Evolutionary conservation across 2,329 filamentous ascomycete species (phyloP).

Genomic region (Drechslerella stenobrocha): DNA sequence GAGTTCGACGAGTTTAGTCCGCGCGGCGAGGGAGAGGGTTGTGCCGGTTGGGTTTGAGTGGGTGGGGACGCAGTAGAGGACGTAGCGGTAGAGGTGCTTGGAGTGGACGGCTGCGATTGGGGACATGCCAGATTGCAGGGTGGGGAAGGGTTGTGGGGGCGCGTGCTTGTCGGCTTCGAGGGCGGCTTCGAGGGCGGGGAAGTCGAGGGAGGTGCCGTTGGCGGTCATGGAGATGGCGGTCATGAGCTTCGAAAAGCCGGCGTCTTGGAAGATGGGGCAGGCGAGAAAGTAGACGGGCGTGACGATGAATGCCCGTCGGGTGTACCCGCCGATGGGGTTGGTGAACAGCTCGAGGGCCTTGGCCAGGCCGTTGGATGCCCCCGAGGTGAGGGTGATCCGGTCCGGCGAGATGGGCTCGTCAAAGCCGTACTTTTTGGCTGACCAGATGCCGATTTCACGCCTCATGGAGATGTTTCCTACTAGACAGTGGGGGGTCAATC

Average conservation of each 20-base stretch:
- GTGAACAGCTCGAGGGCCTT: constrained; percentile 50
- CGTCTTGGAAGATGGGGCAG: constrained; percentile 50
- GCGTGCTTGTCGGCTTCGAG: constrained; percentile 74
- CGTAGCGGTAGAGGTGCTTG: constrained; percentile 70
- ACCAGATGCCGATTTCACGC: constrained; percentile 50
- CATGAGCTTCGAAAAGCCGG: constrained; percentile 40
- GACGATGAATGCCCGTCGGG: constrained; percentile 51
- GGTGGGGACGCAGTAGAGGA: constrained; percentile 86
- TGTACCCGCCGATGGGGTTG: constrained; percentile 50
- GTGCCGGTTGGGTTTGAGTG: constrained; percentile 86
- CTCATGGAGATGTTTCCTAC: constrained; percentile 50
- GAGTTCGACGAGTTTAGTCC: constrained; percentile 71
- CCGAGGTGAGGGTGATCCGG: constrained; percentile 50
- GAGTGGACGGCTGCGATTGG: constrained; percentile 20
- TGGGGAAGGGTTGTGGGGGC: constrained; percentile 13
- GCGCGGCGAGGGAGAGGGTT: constrained; percentile 72
- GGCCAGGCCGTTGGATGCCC: constrained; percentile 50
- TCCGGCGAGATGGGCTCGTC: constrained; percentile 43
- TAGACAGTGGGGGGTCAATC: neutral
- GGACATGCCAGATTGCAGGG: constrained; percentile 12
- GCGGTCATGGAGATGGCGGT: constrained; percentile 51
- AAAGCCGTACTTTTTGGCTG: constrained; percentile 48
- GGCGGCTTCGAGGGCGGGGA: constrained; percentile 89
- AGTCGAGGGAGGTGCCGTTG: constrained; percentile 99
- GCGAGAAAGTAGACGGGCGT: constrained; percentile 53